Percentiles rank a stretch among this genome's conserved stretches.
Conservation (phyloP, 306 rosid genomes). For the Vachellia collinsii region DNA sequence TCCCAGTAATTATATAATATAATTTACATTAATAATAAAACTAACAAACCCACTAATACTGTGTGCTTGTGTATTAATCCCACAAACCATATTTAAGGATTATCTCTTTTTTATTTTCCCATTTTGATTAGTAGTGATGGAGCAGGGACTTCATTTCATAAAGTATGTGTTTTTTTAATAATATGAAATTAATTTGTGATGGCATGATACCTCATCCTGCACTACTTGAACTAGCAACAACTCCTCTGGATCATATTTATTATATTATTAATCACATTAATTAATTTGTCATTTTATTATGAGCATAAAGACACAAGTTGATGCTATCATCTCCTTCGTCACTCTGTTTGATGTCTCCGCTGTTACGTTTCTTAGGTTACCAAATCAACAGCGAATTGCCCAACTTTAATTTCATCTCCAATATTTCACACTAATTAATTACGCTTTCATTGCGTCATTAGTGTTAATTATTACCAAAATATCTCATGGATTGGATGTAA, state of each 20-base stretch:
- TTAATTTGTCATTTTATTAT: neutral
- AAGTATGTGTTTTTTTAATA: neutral
- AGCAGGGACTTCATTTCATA: slow-evolving; percentile 2
- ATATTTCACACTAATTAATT: neutral
- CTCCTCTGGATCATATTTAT: slow-evolving; percentile 40
- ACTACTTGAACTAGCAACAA: slow-evolving; percentile 44
- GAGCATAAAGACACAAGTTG: slow-evolving; percentile 43
- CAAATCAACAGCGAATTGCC: slow-evolving; percentile 40
- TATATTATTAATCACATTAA: neutral
- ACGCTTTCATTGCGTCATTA: neutral
- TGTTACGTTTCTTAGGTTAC: slow-evolving; percentile 44
- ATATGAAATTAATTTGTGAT: slow-evolving; percentile 15
- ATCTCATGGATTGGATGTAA: neutral
- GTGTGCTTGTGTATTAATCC: too few relatives aligned
- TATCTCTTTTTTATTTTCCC: neutral
- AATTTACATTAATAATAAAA: too few relatives aligned
- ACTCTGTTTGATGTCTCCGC: neutral
- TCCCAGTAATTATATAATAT: too few relatives aligned
- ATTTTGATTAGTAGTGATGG: slow-evolving; percentile 9
- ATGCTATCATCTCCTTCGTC: slow-evolving; percentile 57
- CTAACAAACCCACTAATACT: too few relatives aligned
- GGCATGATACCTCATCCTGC: slow-evolving; percentile 33
- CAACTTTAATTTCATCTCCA: neutral
- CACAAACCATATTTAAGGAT: too few relatives aligned
- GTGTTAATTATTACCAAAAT: neutral